Evolutionary conservation across 805 yeast species (phyloP).

Genomic region (Metschnikowia sp.): DNA sequence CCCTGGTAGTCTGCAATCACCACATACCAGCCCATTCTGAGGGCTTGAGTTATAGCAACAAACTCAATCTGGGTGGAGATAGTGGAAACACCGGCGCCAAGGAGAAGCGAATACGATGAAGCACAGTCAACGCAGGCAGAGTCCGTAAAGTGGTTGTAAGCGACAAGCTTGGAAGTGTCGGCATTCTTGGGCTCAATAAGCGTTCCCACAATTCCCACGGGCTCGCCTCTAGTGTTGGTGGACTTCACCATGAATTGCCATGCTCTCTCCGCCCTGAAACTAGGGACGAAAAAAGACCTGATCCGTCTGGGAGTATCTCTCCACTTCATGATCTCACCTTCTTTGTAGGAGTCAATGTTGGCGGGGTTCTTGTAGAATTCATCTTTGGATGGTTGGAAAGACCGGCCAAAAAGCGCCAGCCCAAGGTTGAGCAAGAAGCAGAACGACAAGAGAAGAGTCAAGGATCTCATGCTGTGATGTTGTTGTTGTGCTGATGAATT

Average conservation of each 20-base stretch:
- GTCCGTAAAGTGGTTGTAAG: slow-evolving; percentile 12
- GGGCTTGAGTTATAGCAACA: slow-evolving; percentile 9
- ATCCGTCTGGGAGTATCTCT: slow-evolving; percentile 6
- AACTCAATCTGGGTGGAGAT: slow-evolving; percentile 16
- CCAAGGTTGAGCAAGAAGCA: slow-evolving; percentile 32
- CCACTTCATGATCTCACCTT: slow-evolving; percentile 8
- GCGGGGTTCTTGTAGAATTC: background rate
- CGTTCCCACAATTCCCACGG: slow-evolving; percentile 11
- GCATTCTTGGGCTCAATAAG: slow-evolving; percentile 20
- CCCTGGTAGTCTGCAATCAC: slow-evolving; percentile 37
- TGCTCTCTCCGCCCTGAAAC: background rate
- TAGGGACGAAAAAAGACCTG: slow-evolving; percentile 5
- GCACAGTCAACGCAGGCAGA: slow-evolving; percentile 19
- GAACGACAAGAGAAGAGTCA: too few species aligned
- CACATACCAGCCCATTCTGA: slow-evolving; percentile 1
- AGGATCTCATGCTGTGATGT: too few species aligned
- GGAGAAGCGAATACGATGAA: slow-evolving; percentile 18
- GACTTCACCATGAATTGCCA: slow-evolving; percentile 24
- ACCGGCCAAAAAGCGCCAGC: slow-evolving; percentile 20
- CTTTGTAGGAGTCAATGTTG: slow-evolving; percentile 1
- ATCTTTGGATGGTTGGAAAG: too few species aligned
- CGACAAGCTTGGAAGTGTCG: slow-evolving; percentile 16
- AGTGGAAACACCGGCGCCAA: background rate
- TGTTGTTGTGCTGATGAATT: too few species aligned
- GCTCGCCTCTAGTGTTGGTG: slow-evolving; percentile 16